phyloP scores from a whole-genome alignment of 805 yeast species.

The Huiozyma naganishii region DNA sequence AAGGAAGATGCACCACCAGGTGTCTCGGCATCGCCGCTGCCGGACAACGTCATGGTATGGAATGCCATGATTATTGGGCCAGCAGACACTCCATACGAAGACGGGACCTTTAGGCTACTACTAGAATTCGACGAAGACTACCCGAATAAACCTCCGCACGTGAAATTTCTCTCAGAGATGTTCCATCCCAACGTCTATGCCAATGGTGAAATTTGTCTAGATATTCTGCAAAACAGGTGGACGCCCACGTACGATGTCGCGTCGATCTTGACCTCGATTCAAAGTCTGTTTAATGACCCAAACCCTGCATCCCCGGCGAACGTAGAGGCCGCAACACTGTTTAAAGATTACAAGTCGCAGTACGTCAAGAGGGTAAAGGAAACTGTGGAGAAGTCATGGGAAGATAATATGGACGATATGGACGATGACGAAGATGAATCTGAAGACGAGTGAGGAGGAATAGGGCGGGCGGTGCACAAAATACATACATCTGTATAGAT shows the following conservation, averaged over 20 bases:
- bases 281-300: constrained; percentile 87
- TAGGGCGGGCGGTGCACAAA: not conserved
- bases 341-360: constrained; percentile 89
- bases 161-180: constrained; percentile 86
- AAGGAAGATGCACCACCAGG: constrained; percentile 98
- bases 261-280: constrained; percentile 86
- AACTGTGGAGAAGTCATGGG: constrained; percentile 92
- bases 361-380: constrained; percentile 85
- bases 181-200: constrained; percentile 97
- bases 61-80: constrained; percentile 98
- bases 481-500: not conserved
- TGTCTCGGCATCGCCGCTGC: constrained; percentile 91
- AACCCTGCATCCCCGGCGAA: constrained; percentile 95
- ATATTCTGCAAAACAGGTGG: constrained; percentile 95
- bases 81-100: constrained; percentile 94
- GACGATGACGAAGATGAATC: constrained; percentile 32
- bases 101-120: constrained; percentile 83
- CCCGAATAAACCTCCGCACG: constrained; percentile 94
- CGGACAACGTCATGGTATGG: constrained; percentile 96
- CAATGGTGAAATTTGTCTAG: constrained; percentile 88
- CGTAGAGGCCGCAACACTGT: constrained; percentile 92
- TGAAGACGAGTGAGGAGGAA: constrained; percentile 16
- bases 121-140: constrained; percentile 93
- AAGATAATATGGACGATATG: constrained; percentile 49
- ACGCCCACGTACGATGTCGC: constrained; percentile 97